phyloP scores from a whole-genome alignment of 2,329 filamentous ascomycete genomes.

The Xylaria sp. region DNA sequence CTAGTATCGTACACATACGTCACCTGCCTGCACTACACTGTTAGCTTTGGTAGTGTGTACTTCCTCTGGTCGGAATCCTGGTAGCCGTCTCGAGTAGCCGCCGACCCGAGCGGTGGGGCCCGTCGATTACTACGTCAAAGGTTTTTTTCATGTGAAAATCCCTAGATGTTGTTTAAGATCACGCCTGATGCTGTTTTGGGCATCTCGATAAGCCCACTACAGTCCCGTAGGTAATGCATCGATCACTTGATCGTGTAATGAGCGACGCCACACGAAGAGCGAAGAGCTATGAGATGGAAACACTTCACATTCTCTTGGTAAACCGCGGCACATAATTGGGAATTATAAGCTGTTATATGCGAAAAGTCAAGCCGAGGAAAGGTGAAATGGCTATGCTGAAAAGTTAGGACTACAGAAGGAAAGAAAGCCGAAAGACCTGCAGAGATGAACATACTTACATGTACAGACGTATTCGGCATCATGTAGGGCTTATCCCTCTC shows the following conservation, averaged over 20 bases:
- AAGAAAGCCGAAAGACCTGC: too few species aligned
- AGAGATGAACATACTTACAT: too few species aligned
- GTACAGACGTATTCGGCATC: too few species aligned
- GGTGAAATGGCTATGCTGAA: not conserved
- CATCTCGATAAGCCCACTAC: not conserved
- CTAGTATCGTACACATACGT: too few species aligned
- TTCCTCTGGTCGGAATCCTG: too few species aligned
- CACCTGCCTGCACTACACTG: too few species aligned
- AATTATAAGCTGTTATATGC: not conserved
- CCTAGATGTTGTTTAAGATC: not conserved
- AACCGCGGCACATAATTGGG: not conserved
- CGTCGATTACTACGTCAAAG: not conserved
- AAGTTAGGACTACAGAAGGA: not conserved
- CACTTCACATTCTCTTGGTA: not conserved
- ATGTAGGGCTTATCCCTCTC: too few species aligned
- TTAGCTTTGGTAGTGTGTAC: too few species aligned
- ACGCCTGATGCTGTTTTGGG: not conserved
- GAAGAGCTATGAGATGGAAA: not conserved
- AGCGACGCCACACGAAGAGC: not conserved
- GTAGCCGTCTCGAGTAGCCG: too few species aligned
- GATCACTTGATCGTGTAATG: not conserved
- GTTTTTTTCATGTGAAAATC: not conserved
- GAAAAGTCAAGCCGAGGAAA: too few species aligned
- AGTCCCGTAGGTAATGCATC: not conserved
- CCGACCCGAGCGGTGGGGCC: not conserved